Conservation (phyloP, 805 yeast genomes). For the Yamadazyma tumulicola region DNA sequence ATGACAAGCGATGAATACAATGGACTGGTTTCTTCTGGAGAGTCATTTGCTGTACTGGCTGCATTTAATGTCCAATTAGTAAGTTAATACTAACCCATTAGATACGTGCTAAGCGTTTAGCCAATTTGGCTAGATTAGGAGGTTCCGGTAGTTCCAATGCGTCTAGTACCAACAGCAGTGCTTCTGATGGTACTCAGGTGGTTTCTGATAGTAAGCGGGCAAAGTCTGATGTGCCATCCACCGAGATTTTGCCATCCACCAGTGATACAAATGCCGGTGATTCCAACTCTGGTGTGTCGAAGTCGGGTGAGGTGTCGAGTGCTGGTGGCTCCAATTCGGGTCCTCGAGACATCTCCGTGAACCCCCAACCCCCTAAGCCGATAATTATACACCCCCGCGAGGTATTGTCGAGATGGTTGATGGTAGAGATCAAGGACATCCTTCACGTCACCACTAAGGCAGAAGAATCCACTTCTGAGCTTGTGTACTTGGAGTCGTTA, state of each 20-base stretch:
- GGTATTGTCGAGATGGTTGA: conserved; percentile 40
- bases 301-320: not conserved
- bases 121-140: conserved; percentile 33
- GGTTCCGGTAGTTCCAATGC: conserved; percentile 1
- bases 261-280: too few relatives aligned
- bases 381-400: conserved; percentile 9
- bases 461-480: conserved; percentile 9
- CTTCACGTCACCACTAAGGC: conserved; percentile 33
- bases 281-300: too few relatives aligned
- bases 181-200: not conserved
- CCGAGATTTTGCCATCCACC: too few relatives aligned
- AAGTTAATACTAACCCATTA: conserved; percentile 18
- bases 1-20: too few relatives aligned
- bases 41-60: too few relatives aligned
- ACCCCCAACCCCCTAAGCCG: not conserved
- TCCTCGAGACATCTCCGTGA: not conserved
- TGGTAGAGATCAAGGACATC: conserved; percentile 30
- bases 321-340: too few relatives aligned
- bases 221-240: too few relatives aligned
- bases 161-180: not conserved
- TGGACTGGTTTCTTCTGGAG: too few relatives aligned
- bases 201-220: not conserved
- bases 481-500: conserved; percentile 21
- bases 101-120: conserved; percentile 53
- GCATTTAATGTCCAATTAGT: too few relatives aligned